Evolutionary conservation across 352 stramenopile genomes (phyloP), one percentile per base, ranked within the genome.

Genomic region (Globisporangium paddicum): DNA sequence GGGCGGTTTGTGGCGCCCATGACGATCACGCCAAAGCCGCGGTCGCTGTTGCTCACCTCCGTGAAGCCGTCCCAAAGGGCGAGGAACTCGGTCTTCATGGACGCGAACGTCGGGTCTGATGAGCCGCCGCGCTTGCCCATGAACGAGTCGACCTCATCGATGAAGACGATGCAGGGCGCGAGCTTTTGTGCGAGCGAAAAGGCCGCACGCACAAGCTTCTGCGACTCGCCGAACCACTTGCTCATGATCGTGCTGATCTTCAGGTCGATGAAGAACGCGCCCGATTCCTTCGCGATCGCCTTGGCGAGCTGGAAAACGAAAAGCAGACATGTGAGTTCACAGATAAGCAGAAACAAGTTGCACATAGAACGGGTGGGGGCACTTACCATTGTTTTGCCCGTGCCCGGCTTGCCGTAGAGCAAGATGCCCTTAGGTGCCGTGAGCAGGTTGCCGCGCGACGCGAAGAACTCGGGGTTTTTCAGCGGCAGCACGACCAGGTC

Each of bases 1-100:
- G 91, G 91, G 1, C 91, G 89, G 70, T 99, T 99, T 0, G 96
- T 99, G 2, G 96, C 96, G 21, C 96, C 97, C 60, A 99, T 81
- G 18, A 99, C 88, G 60, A 99, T 95, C 41, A 99, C 93, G 45
- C 89, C 89, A 62, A 90, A 93, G 51, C 81, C 86, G 45, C 75
- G 71, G 14, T 93, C 70, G 37, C 66, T 79, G 16, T 63, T 87
- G 41, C 64, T 82, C 57, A 92, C 79, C 58, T 96, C 82, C n/a
- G 73, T 90, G 46, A 99, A 93, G 26, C 96, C 96, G 66, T 99
- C 96, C 96, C 96, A 99, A 10, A 98, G 76, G n/a, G 94, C 97
- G 71, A 99, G 79, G 71, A 99, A 99, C 82, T 99, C 96, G 58
- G 87, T 95, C 68, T 96, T 96, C 87, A 96, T 96, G 18, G 79